A percentile compares a stretch with the other conserved stretches of the same genome.
These are phyloP conservation scores for Linnemannia exigua DNA, from an alignment of 192 early-diverging fungal species.

Conservation along the genomic window DNA sequence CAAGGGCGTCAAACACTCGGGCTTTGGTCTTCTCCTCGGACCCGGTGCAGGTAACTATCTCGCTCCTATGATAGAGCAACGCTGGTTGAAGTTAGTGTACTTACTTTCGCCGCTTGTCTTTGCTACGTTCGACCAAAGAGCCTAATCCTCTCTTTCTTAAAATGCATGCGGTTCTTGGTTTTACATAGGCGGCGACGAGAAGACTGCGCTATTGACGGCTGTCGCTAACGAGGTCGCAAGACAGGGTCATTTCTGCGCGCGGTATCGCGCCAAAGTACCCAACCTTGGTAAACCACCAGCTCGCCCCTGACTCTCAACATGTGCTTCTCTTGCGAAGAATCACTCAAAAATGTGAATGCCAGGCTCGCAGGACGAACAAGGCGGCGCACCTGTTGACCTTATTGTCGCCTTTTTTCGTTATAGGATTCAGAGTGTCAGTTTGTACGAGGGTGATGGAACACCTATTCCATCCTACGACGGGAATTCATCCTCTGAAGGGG, in stretches of 20 bases:
- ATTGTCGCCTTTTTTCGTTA: background rate
- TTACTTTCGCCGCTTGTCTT: background rate
- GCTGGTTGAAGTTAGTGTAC: background rate
- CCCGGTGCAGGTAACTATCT: slow-evolving; percentile 37
- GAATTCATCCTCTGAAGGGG: slow-evolving; percentile 31
- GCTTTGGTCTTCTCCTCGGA: slow-evolving; percentile 41
- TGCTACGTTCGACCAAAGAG: background rate
- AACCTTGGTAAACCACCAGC: slow-evolving; percentile 21
- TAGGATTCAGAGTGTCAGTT: slow-evolving; percentile 32
- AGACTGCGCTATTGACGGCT: slow-evolving; percentile 26
- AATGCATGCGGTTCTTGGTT: no score
- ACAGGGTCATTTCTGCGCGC: slow-evolving; percentile 46
- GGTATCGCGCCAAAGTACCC: slow-evolving; percentile 45
- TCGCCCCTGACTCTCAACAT: no score
- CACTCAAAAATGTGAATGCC: background rate
- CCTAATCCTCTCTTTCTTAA: background rate
- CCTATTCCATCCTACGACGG: slow-evolving; percentile 35
- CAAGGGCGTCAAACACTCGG: slow-evolving; percentile 28
- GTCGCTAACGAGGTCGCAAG: slow-evolving; percentile 34
- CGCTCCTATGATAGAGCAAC: no score
- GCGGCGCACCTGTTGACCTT: background rate
- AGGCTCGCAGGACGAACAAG: no score
- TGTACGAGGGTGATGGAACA: slow-evolving; percentile 39
- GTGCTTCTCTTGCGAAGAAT: background rate
- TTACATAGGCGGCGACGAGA: slow-evolving; percentile 42